Evolutionary conservation across 176 grass and related monocot species (phyloP).

Genomic region (Otatea glauca): DNA sequence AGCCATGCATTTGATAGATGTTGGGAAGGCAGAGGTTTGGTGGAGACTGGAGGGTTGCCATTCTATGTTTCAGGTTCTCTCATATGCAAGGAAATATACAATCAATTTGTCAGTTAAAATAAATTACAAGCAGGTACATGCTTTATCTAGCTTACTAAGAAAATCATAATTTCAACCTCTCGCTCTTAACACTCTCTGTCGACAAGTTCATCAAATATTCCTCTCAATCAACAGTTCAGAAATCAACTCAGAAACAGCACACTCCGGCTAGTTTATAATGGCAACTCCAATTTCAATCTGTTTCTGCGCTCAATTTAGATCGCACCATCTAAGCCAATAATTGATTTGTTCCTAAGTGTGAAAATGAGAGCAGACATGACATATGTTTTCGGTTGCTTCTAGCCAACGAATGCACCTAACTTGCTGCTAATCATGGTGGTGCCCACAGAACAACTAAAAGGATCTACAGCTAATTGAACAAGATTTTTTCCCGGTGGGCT

Average conservation of each 20-base stretch:
- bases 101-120: no score
- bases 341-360: not conserved
- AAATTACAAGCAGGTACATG: not conserved
- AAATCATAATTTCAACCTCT: not conserved
- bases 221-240: not conserved
- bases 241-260: not conserved
- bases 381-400: not conserved
- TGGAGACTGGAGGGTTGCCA: no score
- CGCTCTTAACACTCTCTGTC: no score
- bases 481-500: not conserved
- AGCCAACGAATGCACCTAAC: conserved; percentile 13
- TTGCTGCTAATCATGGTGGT: not conserved
- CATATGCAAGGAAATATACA: no score
- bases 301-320: conserved; percentile 9
- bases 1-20: no score
- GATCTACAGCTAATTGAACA: not conserved
- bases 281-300: not conserved
- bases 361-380: not conserved
- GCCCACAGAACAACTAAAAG: not conserved
- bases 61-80: no score
- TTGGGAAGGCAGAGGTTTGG: no score
- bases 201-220: not conserved
- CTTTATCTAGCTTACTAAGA: not conserved
- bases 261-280: not conserved
- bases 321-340: not conserved